Conservation (phyloP, 2,329 filamentous ascomycete genomes). For the Rutstroemia sp. region DNA sequence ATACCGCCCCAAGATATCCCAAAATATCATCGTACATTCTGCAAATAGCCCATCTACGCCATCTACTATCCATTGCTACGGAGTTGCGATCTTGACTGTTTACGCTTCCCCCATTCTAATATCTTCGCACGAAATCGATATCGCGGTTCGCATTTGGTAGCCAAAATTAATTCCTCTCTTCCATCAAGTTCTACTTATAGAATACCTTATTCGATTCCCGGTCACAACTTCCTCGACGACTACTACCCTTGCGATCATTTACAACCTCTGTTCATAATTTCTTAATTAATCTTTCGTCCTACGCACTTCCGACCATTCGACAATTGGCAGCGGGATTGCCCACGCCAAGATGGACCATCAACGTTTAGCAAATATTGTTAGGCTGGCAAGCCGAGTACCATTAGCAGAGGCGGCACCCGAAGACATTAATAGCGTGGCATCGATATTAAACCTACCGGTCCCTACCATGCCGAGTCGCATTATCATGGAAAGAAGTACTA, state of each 20-base stretch:
- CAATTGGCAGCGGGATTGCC: conserved; percentile 9
- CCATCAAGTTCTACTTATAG: neutral
- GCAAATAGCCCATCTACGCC: neutral
- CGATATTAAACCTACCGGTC: conserved; percentile 16
- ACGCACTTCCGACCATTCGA: neutral
- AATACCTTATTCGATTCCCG: neutral
- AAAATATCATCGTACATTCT: neutral
- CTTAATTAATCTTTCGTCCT: neutral
- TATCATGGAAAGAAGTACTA: conserved; percentile 18
- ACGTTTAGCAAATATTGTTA: conserved; percentile 22
- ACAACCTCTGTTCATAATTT: conserved; percentile 1
- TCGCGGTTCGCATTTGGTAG: neutral
- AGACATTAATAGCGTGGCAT: conserved; percentile 19
- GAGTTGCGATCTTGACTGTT: no score
- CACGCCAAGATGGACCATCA: conserved; percentile 18
- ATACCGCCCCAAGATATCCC: neutral
- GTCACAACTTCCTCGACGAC: conserved; percentile 16
- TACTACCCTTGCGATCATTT: neutral
- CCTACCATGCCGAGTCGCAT: conserved; percentile 18
- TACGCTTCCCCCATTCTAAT: neutral
- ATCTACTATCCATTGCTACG: neutral
- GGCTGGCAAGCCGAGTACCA: conserved; percentile 22
- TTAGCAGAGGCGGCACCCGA: conserved; percentile 7
- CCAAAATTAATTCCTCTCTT: neutral
- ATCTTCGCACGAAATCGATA: neutral